Percentiles rank a stretch among this genome's conserved stretches.
Conservation (phyloP, 2,329 filamentous ascomycete species). For the Teratosphaeria pseudoeucalypti region DNA sequence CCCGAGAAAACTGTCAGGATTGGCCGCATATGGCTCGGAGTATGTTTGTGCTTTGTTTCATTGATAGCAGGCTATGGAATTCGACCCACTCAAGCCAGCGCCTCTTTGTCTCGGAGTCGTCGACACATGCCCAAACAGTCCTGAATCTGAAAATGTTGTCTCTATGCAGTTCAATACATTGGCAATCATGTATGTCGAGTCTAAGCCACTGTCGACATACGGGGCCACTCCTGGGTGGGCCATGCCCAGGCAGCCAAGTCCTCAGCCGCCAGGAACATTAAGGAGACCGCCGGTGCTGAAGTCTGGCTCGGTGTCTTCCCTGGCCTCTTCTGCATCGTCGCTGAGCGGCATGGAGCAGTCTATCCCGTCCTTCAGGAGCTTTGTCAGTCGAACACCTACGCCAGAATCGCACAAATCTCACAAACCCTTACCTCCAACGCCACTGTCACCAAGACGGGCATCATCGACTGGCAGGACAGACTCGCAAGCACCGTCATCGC, state of each 20-base stretch:
- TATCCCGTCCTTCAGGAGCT: constrained; percentile 23
- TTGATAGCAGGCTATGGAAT: background rate
- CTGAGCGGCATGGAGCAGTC: constrained; percentile 16
- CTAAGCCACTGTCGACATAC: constrained; percentile 15
- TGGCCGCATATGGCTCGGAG: background rate
- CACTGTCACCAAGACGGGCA: constrained; percentile 5
- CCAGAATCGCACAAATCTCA: constrained; percentile 14
- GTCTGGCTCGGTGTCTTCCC: constrained; percentile 2
- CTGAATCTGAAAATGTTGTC: background rate
- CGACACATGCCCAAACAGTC: background rate
- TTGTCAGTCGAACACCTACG: constrained; percentile 22
- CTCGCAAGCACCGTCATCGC: background rate
- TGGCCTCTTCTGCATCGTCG: constrained; percentile 10
- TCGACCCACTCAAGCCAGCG: background rate
- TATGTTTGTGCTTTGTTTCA: constrained; percentile 2
- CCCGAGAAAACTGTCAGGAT: background rate
- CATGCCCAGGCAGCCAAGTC: constrained; percentile 4
- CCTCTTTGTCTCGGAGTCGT: constrained; percentile 4
- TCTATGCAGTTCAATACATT: background rate
- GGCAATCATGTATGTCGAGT: constrained; percentile 15
- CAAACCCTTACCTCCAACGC: constrained; percentile 21
- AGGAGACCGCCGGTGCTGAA: constrained; percentile 6
- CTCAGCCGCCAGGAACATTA: constrained; percentile 1
- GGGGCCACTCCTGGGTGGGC: constrained; percentile 12
- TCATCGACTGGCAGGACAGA: constrained; percentile 1